Evolutionary conservation across 768 basidiomycete species (phyloP).

Genomic region (Suillus spraguei): DNA sequence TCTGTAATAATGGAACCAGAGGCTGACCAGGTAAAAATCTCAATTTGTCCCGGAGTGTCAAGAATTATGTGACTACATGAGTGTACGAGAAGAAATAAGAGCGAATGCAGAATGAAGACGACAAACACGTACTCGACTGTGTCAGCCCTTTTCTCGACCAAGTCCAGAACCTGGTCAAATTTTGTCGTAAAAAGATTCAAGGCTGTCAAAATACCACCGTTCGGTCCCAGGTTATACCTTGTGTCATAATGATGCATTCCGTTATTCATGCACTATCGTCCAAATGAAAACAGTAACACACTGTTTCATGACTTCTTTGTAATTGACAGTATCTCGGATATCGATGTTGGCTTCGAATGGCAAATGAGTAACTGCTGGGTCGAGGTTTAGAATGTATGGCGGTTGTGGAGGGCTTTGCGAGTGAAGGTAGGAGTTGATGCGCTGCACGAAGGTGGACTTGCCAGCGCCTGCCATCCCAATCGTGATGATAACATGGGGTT

Average conservation of each 20-base stretch:
- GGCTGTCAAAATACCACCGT: slow-evolving; percentile 96
- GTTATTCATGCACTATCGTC: slow-evolving; percentile 20
- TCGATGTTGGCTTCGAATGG: slow-evolving; percentile 98
- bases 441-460: slow-evolving; percentile 96
- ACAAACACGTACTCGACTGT: slow-evolving; percentile 73
- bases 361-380: slow-evolving; percentile 90
- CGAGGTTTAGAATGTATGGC: slow-evolving; percentile 96
- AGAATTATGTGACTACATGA: slow-evolving; percentile 81
- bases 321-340: slow-evolving; percentile 96
- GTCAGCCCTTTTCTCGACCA: slow-evolving; percentile 91
- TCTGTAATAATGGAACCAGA: slow-evolving; percentile 99
- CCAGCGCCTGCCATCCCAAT: slow-evolving; percentile 98
- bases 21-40: slow-evolving; percentile 99
- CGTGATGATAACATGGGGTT: slow-evolving; percentile 83
- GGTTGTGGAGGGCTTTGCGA: slow-evolving; percentile 60
- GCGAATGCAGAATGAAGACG: not conserved
- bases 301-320: slow-evolving; percentile 99
- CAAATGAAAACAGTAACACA: slow-evolving; percentile 50
- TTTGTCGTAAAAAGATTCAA: slow-evolving; percentile 98
- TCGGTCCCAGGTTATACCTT: slow-evolving; percentile 98
- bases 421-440: slow-evolving; percentile 91
- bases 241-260: slow-evolving; percentile 16
- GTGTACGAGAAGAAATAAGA: not conserved
- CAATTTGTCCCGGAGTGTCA: slow-evolving; percentile 98
- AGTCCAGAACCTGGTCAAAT: slow-evolving; percentile 91